A percentile compares a stretch with the other conserved stretches of the same genome.
phyloP scores from a whole-genome alignment of 1,139 yeast species.

The Yamadazyma triangularis region DNA sequence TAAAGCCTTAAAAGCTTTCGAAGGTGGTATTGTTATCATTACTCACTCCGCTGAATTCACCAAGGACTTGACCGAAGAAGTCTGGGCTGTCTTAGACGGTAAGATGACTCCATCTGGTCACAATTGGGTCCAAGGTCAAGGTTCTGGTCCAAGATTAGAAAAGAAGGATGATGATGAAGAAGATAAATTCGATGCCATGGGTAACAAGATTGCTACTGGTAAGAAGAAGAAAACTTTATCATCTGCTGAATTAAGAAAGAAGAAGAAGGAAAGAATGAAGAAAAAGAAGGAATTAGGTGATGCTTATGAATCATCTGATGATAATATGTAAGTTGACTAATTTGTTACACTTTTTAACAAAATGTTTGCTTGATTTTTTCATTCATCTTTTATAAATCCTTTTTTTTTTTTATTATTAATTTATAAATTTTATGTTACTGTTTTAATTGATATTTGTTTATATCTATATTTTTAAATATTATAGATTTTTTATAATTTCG shows the following conservation, averaged over 20 bases:
- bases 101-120: slow-evolving; percentile 99
- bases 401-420: slow-evolving; percentile 9
- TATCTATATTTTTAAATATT: slow-evolving; percentile 12
- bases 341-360: slow-evolving; percentile 2
- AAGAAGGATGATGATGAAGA: slow-evolving; percentile 97
- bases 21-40: slow-evolving; percentile 99
- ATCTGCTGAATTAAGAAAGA: slow-evolving; percentile 99
- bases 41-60: slow-evolving; percentile 99
- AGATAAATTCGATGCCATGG: slow-evolving; percentile 99
- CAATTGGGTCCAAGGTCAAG: slow-evolving; percentile 99
- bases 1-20: slow-evolving; percentile 97
- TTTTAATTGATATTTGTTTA: slow-evolving; percentile 12
- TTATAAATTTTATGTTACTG: slow-evolving; percentile 13
- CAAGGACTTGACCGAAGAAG: slow-evolving; percentile 97
- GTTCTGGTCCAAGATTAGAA: slow-evolving; percentile 97
- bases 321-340: slow-evolving; percentile 27
- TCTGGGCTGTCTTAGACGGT: slow-evolving; percentile 99
- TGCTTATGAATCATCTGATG: slow-evolving; percentile 96
- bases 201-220: slow-evolving; percentile 96
- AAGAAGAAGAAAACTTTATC: slow-evolving; percentile 98
- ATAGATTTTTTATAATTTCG: slow-evolving; percentile 12
- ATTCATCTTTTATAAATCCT: slow-evolving; percentile 4
- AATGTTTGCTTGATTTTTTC: slow-evolving; percentile 6
- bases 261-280: slow-evolving; percentile 99
- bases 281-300: slow-evolving; percentile 99